These are phyloP conservation scores for Antrodiella citrinella DNA, from an alignment of 768 basidiomycete genomes.

Conservation along the genomic window DNA sequence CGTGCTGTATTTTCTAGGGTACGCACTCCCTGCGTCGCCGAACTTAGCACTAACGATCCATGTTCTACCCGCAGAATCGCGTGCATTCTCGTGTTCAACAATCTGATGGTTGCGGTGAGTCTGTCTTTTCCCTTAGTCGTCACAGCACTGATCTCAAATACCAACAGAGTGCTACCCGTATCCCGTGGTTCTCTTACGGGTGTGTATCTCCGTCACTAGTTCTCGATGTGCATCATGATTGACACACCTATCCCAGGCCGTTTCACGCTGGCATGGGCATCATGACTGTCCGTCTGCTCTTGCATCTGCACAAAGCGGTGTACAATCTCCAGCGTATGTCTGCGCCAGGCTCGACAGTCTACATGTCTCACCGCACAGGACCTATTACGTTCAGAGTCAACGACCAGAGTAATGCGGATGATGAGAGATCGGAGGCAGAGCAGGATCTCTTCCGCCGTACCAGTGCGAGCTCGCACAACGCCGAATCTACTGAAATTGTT, in stretches of 20 bases:
- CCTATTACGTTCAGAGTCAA: neutral
- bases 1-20: neutral
- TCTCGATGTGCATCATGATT: too few species aligned
- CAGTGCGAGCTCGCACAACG: too few species aligned
- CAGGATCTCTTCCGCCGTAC: too few species aligned
- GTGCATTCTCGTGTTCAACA: neutral
- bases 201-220: neutral
- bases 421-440: too few species aligned
- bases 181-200: neutral
- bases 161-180: neutral
- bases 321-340: neutral
- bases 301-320: neutral
- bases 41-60: too few species aligned
- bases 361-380: neutral
- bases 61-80: neutral
- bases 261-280: neutral
- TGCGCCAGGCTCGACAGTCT: neutral
- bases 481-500: too few species aligned
- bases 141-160: neutral
- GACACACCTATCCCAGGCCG: neutral
- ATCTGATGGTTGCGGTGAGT: neutral
- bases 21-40: neutral
- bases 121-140: neutral
- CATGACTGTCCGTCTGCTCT: neutral
- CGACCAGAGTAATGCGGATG: too few species aligned